Percentiles rank a stretch among this genome's conserved stretches.
These are phyloP conservation scores for Aspergillus brunneoviolaceus DNA, from an alignment of 2,329 filamentous ascomycete genomes.

Conservation along the genomic window DNA sequence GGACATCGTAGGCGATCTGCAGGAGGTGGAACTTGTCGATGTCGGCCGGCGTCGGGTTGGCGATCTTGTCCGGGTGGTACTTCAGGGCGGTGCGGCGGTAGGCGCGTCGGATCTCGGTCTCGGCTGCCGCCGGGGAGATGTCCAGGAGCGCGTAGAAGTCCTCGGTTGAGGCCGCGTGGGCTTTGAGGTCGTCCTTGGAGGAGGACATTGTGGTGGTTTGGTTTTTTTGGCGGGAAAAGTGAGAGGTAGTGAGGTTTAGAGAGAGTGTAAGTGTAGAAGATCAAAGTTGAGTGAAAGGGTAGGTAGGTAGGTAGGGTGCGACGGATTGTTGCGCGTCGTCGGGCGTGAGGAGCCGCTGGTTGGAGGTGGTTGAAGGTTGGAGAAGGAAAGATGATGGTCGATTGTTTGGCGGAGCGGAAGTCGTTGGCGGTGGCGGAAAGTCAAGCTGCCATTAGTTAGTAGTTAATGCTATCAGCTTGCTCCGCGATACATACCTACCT, in stretches of 20 bases:
- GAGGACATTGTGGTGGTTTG: constrained; percentile 30
- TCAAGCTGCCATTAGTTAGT: neutral
- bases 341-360: neutral
- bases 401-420: neutral
- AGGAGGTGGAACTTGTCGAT: constrained; percentile 81
- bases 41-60: constrained; percentile 64
- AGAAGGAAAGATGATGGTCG: neutral
- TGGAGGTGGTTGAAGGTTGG: neutral
- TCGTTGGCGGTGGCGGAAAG: constrained; percentile 10
- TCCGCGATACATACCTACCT: too few relatives aligned
- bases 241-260: too few relatives aligned
- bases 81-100: constrained; percentile 85
- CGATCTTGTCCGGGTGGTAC: constrained; percentile 90
- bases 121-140: constrained; percentile 62
- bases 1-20: constrained; percentile 81
- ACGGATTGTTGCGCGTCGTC: neutral
- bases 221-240: neutral
- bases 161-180: constrained; percentile 60
- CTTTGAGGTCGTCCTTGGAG: constrained; percentile 48
- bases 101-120: constrained; percentile 75
- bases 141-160: constrained; percentile 79
- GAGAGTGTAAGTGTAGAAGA: neutral
- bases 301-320: neutral
- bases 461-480: too few relatives aligned
- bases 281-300: neutral